Evolutionary conservation across 768 basidiomycete species (phyloP).

Genomic region (Phanerochaete sordida): DNA sequence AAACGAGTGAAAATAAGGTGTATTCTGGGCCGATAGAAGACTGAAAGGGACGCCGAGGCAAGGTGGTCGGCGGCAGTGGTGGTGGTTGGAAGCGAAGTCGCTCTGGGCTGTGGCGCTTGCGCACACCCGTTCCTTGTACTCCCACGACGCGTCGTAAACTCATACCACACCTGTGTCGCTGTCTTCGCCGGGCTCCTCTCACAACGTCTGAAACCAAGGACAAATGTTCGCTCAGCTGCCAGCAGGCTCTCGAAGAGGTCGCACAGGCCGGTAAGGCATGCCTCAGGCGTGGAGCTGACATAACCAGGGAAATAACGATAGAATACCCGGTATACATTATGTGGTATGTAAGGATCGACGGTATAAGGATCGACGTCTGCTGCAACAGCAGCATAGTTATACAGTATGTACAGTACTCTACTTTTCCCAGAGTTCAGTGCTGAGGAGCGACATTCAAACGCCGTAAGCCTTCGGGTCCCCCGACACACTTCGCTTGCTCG

Average conservation of each 20-base stretch:
- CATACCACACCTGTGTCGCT: neutral
- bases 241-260: no score
- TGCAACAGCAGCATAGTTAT: neutral
- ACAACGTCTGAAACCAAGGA: no score
- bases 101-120: conserved; percentile 18
- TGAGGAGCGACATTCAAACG: neutral
- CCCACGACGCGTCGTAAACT: neutral
- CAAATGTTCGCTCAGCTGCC: no score
- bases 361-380: neutral
- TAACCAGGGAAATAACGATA: neutral
- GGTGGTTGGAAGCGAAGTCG: conserved; percentile 33
- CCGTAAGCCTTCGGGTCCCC: neutral
- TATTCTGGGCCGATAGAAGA: neutral
- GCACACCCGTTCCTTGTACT: neutral
- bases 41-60: neutral
- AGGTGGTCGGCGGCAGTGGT: conserved; percentile 27
- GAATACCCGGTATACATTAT: neutral
- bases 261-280: no score
- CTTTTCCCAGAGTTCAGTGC: neutral
- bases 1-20: neutral
- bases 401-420: neutral
- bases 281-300: neutral
- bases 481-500: neutral
- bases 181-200: neutral
- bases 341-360: neutral